phyloP scores from a whole-genome alignment of 2,329 filamentous ascomycete genomes.

The Claviceps sp. region DNA sequence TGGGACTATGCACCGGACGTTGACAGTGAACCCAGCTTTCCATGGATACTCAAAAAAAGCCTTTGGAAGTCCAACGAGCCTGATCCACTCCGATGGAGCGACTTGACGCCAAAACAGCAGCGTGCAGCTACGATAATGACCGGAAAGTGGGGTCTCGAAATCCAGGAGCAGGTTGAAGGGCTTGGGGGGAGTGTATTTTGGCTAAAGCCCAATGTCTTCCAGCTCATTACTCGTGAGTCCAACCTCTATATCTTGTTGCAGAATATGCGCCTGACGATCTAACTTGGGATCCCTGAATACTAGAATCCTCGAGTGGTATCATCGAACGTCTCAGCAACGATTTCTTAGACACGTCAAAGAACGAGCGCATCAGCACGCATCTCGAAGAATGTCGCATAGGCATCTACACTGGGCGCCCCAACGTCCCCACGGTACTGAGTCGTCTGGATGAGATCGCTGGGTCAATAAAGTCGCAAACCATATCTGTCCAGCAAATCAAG shows the following conservation, averaged over 20 bases:
- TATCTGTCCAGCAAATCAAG: constrained; percentile 14
- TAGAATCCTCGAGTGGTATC: constrained; percentile 11
- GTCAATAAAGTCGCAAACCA: constrained; percentile 12
- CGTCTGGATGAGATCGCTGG: constrained; percentile 20
- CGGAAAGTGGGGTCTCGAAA: constrained; percentile 36
- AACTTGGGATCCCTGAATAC: not conserved
- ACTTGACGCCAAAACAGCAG: constrained; percentile 24
- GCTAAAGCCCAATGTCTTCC: constrained; percentile 27
- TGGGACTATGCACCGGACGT: not conserved
- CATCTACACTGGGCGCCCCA: constrained; percentile 18
- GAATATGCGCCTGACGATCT: not conserved
- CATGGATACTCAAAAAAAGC: constrained; percentile 28
- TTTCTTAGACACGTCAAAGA: constrained; percentile 17
- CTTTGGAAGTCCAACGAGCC: constrained; percentile 28
- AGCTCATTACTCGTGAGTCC: constrained; percentile 31
- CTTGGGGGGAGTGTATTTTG: constrained; percentile 27
- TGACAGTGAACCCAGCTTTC: constrained; percentile 11
- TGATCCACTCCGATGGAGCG: constrained; percentile 6
- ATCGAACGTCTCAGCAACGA: constrained; percentile 17
- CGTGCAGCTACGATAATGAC: constrained; percentile 31
- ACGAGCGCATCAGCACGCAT: constrained; percentile 17
- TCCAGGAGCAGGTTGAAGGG: constrained; percentile 29
- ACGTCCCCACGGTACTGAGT: constrained; percentile 20
- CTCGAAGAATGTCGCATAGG: constrained; percentile 12
- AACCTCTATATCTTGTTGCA: not conserved